Conservation (phyloP, 495 filamentous ascomycete genomes). For the Podospora pseudoanserina region DNA sequence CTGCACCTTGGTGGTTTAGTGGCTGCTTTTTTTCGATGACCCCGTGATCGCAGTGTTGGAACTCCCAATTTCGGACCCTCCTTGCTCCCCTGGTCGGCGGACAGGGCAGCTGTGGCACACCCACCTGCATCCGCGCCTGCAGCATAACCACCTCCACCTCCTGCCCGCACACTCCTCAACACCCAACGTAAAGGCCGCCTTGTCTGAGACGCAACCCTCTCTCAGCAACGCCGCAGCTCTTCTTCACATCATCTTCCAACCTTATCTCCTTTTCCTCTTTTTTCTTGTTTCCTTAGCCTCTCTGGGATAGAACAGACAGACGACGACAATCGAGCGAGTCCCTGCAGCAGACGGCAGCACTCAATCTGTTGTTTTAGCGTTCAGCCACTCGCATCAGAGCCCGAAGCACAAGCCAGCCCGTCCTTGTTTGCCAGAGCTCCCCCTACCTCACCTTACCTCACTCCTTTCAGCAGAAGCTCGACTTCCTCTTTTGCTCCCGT, state of each 20-base stretch:
- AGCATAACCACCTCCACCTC: background rate
- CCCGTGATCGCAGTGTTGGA: background rate
- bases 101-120: background rate
- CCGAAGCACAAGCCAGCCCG: background rate
- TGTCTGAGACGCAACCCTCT: slow-evolving; percentile 14
- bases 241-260: slow-evolving; percentile 1
- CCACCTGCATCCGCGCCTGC: slow-evolving; percentile 3
- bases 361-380: background rate
- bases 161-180: background rate
- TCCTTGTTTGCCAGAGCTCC: background rate
- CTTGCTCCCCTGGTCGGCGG: background rate
- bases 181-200: slow-evolving; percentile 10
- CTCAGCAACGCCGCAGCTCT: slow-evolving; percentile 13
- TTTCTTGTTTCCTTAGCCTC: background rate
- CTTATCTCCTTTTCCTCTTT: background rate
- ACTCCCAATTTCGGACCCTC: background rate
- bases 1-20: background rate
- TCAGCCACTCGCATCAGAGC: background rate
- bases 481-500: background rate
- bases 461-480: background rate
- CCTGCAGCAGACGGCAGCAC: background rate
- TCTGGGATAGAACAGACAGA: background rate
- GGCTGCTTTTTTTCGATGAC: background rate
- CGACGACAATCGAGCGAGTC: background rate
- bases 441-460: background rate